Evolutionary conservation across 129 eudicot genomes (phyloP).

Genomic region (Ambrosia artemisiifolia): DNA sequence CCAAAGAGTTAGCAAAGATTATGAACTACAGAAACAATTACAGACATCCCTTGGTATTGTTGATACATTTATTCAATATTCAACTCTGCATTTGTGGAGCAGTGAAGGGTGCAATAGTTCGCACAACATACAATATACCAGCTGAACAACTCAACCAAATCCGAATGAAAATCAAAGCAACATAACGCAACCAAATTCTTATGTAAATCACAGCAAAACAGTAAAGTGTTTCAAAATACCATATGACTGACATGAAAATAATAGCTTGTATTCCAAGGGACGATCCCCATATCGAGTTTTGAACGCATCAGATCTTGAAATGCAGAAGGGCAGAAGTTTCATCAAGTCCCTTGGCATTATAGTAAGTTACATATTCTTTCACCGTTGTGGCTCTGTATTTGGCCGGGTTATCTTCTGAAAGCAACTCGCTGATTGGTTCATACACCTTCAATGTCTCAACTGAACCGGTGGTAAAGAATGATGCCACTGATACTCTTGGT

Average conservation of each 20-base stretch:
- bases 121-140: no score
- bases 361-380: constrained; percentile 17
- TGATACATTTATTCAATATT: no score
- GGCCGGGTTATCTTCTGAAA: constrained; percentile 49
- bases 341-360: constrained; percentile 24
- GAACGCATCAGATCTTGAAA: constrained; percentile 32
- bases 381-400: constrained; percentile 41
- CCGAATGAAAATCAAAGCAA: no score
- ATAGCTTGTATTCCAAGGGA: neutral
- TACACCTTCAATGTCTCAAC: constrained; percentile 17
- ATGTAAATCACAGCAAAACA: no score
- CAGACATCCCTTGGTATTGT: no score
- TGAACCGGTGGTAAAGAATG: constrained; percentile 32
- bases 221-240: no score
- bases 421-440: constrained; percentile 54
- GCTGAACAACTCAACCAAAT: no score
- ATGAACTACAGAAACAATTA: no score
- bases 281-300: neutral
- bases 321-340: constrained; percentile 32
- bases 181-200: no score
- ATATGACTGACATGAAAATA: neutral
- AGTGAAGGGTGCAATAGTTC: no score
- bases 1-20: no score
- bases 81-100: no score
- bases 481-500: constrained; percentile 58